These are phyloP conservation scores for Colletotrichum eleusines DNA, from an alignment of 2,329 filamentous ascomycete species.

Conservation along the genomic window DNA sequence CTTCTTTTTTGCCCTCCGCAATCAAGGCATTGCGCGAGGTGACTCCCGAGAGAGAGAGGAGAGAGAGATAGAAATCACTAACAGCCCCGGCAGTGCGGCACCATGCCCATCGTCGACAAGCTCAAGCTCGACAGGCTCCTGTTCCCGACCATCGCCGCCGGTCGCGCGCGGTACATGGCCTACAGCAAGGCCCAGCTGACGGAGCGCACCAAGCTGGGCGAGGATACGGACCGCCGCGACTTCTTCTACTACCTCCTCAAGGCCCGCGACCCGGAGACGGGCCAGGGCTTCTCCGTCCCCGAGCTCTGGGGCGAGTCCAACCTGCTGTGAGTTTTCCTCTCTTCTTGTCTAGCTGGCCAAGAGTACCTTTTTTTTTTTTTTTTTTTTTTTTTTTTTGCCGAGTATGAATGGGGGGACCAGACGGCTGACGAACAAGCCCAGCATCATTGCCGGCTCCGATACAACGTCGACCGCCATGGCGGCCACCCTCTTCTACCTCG, in stretches of 20 bases:
- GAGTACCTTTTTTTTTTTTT: no score
- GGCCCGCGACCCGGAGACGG: slow-evolving; percentile 78
- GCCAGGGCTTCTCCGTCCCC: slow-evolving; percentile 71
- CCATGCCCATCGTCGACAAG: slow-evolving; percentile 76
- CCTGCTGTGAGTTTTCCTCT: slow-evolving; percentile 62
- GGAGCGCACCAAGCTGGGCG: slow-evolving; percentile 74
- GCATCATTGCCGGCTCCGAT: slow-evolving; percentile 78
- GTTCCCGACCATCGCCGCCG: slow-evolving; percentile 74
- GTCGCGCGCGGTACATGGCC: slow-evolving; percentile 76
- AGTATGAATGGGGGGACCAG: no score
- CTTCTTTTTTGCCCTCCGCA: no score
- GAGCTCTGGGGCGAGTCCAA: slow-evolving; percentile 81
- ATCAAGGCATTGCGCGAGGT: no score
- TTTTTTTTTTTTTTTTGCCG: no score
- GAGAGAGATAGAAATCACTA: background rate
- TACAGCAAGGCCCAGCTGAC: slow-evolving; percentile 77
- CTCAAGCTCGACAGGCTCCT: slow-evolving; percentile 76
- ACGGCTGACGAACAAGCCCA: slow-evolving; percentile 43
- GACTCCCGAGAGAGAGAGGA: no score
- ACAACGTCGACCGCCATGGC: slow-evolving; percentile 78
- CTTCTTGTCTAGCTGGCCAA: no score
- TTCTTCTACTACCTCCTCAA: slow-evolving; percentile 83
- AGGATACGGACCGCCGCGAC: slow-evolving; percentile 75
- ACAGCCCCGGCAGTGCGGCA: slow-evolving; percentile 67
- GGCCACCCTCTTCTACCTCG: slow-evolving; percentile 72